Evolutionary conservation across 495 filamentous ascomycete species (phyloP), one percentile per base, ranked within the genome.

Genomic region (Elaphomyces granulatus): DNA sequence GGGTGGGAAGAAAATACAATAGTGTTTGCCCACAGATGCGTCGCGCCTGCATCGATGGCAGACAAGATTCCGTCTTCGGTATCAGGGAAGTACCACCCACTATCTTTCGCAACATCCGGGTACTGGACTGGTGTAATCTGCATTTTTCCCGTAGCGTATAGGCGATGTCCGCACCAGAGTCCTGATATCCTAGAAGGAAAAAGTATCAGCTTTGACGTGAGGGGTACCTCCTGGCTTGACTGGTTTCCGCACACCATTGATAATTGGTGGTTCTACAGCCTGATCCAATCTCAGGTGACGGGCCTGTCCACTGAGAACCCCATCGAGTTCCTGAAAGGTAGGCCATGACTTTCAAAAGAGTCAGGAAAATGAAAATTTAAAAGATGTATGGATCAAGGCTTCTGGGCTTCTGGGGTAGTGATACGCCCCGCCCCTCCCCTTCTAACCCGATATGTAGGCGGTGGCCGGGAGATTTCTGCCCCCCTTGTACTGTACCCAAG

Each of bases 1-100:
- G 58, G 55, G 33, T 64, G 58, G 0, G 56, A 52, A 3, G 45
- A 18, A 38, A 64, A 64, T 1, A 61, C 33, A 37, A 59, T 58
- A 1, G 60, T 61, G 36, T 61, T 64, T 3, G 58, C 60, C 60
- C 60, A 64, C 3, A 61, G 38, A 41, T 60, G 57, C 4, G 58
- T 64, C 0, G 53, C 56, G 3, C 60, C 60, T 21, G 46, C 23
- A 8, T 51, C 20, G 0, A 64, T 37, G 2, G 60, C 60, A 2
- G 46, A 48, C 15, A 42, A 26, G 20, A 64, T 64, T 7, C 56
- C 56, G 10, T 51, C 53, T 36, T 58, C 55, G 9, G 55, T 55
- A 40, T 64, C 60, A 12, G 60, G 52, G 44, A 64, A 64, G 14
- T 44, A 47, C 56, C 58, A 59, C 8, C 53, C 54, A 31, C 51